Evolutionary conservation across 2,329 filamentous ascomycete genomes (phyloP).

Genomic region (Diplodia scrobiculata): DNA sequence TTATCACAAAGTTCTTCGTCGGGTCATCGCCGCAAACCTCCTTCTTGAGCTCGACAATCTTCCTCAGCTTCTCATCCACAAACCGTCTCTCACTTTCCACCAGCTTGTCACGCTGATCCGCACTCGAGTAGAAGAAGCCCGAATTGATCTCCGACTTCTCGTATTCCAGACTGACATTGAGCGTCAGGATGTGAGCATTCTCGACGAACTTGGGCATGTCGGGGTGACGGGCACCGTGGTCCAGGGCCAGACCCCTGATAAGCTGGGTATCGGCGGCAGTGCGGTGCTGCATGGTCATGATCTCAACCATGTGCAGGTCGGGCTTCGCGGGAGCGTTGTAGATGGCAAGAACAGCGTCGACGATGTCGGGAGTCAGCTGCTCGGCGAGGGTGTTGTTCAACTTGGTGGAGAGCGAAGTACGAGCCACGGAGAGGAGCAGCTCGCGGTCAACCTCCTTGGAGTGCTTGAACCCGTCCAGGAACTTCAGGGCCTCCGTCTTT

Average conservation of each 20-base stretch:
- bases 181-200: conserved; percentile 90
- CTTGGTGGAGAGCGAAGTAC: conserved; percentile 94
- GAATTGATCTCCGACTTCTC: conserved; percentile 99
- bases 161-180: conserved; percentile 97
- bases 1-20: conserved; percentile 94
- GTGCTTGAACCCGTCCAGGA: conserved; percentile 92
- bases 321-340: conserved; percentile 88
- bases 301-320: conserved; percentile 98
- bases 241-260: conserved; percentile 86
- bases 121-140: conserved; percentile 96
- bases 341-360: conserved; percentile 93
- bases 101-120: conserved; percentile 94
- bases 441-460: conserved; percentile 86
- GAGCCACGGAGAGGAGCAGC: conserved; percentile 86
- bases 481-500: conserved; percentile 91
- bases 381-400: conserved; percentile 85
- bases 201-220: conserved; percentile 97
- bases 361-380: conserved; percentile 90
- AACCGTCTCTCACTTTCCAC: conserved; percentile 96
- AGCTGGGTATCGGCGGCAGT: conserved; percentile 94
- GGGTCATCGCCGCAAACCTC: conserved; percentile 90
- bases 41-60: conserved; percentile 98
- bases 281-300: conserved; percentile 99
- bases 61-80: conserved; percentile 93
- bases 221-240: conserved; percentile 93